Evolutionary conservation across 768 basidiomycete genomes (phyloP).

Genomic region (Infundibulicybe gibba): DNA sequence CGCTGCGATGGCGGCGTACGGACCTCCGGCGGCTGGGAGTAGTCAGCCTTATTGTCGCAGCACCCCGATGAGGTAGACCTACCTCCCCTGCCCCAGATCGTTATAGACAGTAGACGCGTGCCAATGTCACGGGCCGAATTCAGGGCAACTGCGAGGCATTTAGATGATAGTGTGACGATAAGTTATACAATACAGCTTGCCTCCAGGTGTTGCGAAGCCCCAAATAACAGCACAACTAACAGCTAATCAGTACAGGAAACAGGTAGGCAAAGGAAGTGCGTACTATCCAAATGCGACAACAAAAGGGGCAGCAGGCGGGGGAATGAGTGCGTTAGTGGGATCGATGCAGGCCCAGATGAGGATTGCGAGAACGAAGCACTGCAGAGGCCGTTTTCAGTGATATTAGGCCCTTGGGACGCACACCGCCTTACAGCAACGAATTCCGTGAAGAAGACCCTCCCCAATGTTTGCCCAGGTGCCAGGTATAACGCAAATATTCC

Average conservation of each 20-base stretch:
- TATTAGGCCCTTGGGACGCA: too few species aligned
- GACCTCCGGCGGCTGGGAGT: slow-evolving; percentile 41
- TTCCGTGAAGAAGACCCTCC: slow-evolving; percentile 49
- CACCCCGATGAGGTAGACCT: background rate
- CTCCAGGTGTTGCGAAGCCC: slow-evolving; percentile 50
- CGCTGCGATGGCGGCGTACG: slow-evolving; percentile 60
- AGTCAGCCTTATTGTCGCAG: background rate
- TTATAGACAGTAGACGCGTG: slow-evolving; percentile 55
- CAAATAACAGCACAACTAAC: slow-evolving; percentile 55
- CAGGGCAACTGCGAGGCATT: slow-evolving; percentile 39
- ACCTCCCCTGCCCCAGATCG: slow-evolving; percentile 55
- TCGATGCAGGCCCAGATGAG: slow-evolving; percentile 52
- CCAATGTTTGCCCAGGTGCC: slow-evolving; percentile 38
- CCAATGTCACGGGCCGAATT: slow-evolving; percentile 72
- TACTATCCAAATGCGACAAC: slow-evolving; percentile 59
- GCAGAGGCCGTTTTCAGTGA: background rate
- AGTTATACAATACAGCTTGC: slow-evolving; percentile 25
- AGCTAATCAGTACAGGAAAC: background rate
- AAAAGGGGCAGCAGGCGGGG: slow-evolving; percentile 49
- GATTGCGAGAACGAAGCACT: slow-evolving; percentile 47
- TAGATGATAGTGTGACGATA: background rate
- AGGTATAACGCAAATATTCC: slow-evolving; percentile 54
- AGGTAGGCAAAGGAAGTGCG: slow-evolving; percentile 15
- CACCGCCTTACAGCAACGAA: slow-evolving; percentile 43
- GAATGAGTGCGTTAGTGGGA: slow-evolving; percentile 54